Evolutionary conservation across 2,329 filamentous ascomycete species (phyloP).

Genomic region (Reticulascus tulasneorum): DNA sequence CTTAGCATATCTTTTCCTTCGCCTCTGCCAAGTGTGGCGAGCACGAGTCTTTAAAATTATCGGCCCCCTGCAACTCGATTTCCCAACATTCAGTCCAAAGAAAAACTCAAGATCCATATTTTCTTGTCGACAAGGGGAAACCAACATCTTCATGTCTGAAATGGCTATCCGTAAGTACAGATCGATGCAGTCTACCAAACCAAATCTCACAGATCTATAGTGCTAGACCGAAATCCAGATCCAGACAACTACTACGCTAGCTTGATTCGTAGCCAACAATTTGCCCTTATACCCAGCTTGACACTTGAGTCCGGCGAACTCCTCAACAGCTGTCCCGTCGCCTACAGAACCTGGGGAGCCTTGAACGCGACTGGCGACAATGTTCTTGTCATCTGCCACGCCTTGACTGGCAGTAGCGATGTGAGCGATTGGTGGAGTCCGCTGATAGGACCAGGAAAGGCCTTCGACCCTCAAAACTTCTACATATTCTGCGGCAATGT

Average conservation of each 20-base stretch:
- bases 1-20: too few species aligned
- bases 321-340: slow-evolving; percentile 69
- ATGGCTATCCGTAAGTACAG: slow-evolving; percentile 2
- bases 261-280: slow-evolving; percentile 82
- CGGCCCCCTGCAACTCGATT: too few species aligned
- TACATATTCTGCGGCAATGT: slow-evolving; percentile 86
- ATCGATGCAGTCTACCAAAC: background rate
- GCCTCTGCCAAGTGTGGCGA: too few species aligned
- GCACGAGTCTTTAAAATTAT: too few species aligned
- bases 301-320: slow-evolving; percentile 87
- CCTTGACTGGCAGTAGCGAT: slow-evolving; percentile 79
- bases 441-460: slow-evolving; percentile 69
- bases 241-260: slow-evolving; percentile 86
- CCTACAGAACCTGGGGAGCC: slow-evolving; percentile 62
- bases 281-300: slow-evolving; percentile 82
- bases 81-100: too few species aligned
- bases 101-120: too few species aligned
- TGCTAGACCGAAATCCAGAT: slow-evolving; percentile 1
- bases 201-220: too few species aligned
- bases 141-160: too few species aligned
- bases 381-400: slow-evolving; percentile 75
- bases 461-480: slow-evolving; percentile 80
- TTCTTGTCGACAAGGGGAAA: too few species aligned
- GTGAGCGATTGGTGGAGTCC: slow-evolving; percentile 88
- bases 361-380: slow-evolving; percentile 57